These are phyloP conservation scores for Glomus cerebriforme DNA, from an alignment of 192 early-diverging fungal genomes.

Conservation along the genomic window DNA sequence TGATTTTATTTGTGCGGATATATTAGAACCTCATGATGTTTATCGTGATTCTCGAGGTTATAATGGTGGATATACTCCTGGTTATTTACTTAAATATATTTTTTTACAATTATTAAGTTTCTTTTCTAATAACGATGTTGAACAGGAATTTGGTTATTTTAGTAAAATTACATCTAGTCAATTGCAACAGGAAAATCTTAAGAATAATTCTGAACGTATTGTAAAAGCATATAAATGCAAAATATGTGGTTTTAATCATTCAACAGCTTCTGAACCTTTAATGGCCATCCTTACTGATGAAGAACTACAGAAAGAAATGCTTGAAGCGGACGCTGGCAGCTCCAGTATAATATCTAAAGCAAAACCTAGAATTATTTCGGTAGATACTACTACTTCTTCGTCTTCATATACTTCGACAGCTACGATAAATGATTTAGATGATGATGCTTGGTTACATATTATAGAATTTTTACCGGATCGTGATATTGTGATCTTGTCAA, in stretches of 20 bases:
- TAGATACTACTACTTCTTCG: too few relatives aligned
- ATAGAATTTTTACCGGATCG: slow-evolving; percentile 5
- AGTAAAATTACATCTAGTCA: neutral
- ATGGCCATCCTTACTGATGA: neutral
- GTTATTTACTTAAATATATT: slow-evolving; percentile 22
- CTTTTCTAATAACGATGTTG: slow-evolving; percentile 1
- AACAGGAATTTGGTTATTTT: neutral
- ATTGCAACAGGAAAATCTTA: neutral
- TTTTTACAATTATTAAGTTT: slow-evolving; percentile 22
- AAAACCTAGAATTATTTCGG: neutral
- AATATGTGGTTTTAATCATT: neutral
- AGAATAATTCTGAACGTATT: neutral
- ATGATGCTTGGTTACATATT: slow-evolving; percentile 18
- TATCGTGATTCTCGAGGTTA: neutral
- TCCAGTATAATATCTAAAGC: neutral
- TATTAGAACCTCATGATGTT: neutral
- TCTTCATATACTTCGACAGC: neutral
- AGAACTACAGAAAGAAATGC: neutral
- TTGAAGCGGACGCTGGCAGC: neutral
- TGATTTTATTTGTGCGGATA: neutral
- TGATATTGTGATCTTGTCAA: slow-evolving; percentile 13
- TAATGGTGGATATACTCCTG: slow-evolving; percentile 22
- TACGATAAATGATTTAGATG: neutral
- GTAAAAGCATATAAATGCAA: neutral
- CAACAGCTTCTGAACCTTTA: neutral